Evolutionary conservation across 306 rosid species (phyloP).

Genomic region (Erythrophleum fordii): DNA sequence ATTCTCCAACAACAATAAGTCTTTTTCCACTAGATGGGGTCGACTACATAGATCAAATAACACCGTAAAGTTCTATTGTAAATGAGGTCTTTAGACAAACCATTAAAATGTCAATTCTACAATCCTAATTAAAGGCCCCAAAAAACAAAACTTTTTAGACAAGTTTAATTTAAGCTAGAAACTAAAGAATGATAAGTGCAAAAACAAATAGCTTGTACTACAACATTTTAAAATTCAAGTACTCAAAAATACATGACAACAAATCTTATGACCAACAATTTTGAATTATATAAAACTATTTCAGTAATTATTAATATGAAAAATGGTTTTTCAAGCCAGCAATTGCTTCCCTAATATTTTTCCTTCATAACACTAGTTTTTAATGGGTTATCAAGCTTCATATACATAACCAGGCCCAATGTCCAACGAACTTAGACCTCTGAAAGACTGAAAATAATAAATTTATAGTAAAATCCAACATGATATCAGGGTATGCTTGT

Average conservation of each 20-base stretch:
- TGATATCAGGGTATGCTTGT: not conserved
- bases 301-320: not conserved
- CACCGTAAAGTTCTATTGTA: no score
- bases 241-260: not conserved
- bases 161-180: conserved; percentile 3
- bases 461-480: not conserved
- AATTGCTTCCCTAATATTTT: not conserved
- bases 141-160: not conserved
- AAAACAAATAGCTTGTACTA: not conserved
- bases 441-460: not conserved
- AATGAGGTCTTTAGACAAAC: no score
- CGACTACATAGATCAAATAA: no score
- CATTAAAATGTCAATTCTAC: not conserved
- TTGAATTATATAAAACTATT: not conserved
- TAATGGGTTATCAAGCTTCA: not conserved
- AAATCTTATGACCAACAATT: conserved; percentile 1
- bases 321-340: not conserved
- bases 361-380: conserved; percentile 14
- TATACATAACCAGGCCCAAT: not conserved
- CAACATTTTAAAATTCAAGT: not conserved
- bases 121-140: not conserved
- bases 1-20: no score
- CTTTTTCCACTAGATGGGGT: no score
- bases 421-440: conserved; percentile 6
- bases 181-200: not conserved